These are phyloP conservation scores for Ascosphaera aggregata DNA, from an alignment of 2,329 filamentous ascomycete genomes.

Conservation along the genomic window DNA sequence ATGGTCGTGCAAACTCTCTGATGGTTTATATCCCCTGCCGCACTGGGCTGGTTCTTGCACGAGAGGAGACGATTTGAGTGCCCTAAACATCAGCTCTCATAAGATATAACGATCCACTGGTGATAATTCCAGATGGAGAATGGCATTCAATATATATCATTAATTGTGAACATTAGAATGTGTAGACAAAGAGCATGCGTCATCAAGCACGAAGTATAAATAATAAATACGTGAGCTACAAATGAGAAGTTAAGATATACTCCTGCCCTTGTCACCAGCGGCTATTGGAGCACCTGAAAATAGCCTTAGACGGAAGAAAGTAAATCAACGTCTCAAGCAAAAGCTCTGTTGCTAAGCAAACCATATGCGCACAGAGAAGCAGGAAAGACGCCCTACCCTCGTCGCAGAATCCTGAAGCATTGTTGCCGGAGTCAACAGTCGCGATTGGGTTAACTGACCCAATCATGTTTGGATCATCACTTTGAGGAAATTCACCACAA, in stretches of 20 bases:
- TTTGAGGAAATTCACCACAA: background rate
- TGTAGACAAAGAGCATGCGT: too few relatives aligned
- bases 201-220: too few relatives aligned
- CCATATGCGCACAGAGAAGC: background rate
- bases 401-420: background rate
- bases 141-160: background rate
- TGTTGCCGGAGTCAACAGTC: background rate
- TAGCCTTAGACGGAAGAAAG: background rate
- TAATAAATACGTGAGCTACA: too few relatives aligned
- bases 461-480: too few relatives aligned
- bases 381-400: background rate
- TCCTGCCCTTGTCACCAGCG: too few relatives aligned
- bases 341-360: background rate
- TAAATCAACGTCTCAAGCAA: background rate
- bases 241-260: too few relatives aligned
- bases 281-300: background rate
- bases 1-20: constrained; percentile 67
- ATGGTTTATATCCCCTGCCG: constrained; percentile 77
- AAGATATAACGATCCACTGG: constrained; percentile 1
- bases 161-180: background rate
- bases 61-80: constrained; percentile 20
- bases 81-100: background rate
- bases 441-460: too few relatives aligned
- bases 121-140: background rate
- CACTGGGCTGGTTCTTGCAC: constrained; percentile 48